Percentiles rank a stretch among this genome's conserved stretches.
Conservation (phyloP, 208 protist genomes). For the Crithidia brevicula region DNA sequence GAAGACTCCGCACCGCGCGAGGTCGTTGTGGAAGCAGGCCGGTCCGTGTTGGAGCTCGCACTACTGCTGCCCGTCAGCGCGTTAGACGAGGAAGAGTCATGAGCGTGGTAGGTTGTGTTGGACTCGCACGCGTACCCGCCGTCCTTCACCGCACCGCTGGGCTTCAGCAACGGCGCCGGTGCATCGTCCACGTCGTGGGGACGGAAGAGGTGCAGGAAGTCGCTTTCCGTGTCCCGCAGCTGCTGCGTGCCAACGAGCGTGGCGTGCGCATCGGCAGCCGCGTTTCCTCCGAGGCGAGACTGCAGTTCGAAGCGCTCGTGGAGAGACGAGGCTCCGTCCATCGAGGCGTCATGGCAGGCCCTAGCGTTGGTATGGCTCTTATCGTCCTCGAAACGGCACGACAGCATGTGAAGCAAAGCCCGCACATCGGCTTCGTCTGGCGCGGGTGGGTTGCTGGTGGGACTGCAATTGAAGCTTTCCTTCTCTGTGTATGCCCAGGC, state of each 20-base stretch:
- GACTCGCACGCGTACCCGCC: neutral
- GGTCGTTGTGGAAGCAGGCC: neutral
- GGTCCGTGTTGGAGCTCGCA: constrained; percentile 7
- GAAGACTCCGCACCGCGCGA: neutral
- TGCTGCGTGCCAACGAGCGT: no score
- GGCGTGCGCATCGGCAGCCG: no score
- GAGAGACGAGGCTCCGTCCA: neutral
- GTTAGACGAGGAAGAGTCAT: constrained; percentile 11
- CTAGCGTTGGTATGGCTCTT: no score
- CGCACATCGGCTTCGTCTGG: constrained; percentile 28
- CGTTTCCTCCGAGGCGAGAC: neutral
- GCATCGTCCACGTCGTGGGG: neutral
- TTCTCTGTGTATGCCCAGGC: constrained; percentile 6
- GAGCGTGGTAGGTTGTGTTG: neutral
- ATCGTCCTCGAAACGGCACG: constrained; percentile 2
- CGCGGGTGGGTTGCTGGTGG: constrained; percentile 3
- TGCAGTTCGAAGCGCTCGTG: neutral
- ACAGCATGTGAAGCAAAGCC: constrained; percentile 26
- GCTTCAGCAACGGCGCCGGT: neutral
- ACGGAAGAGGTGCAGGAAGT: constrained; percentile 6
- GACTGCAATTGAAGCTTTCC: neutral
- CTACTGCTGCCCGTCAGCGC: constrained; percentile 22
- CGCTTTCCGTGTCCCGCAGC: no score
- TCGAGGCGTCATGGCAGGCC: no score
- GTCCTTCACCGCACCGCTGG: neutral